Evolutionary conservation across 176 grass and related monocot species (phyloP).

Genomic region (Carex kokanica): DNA sequence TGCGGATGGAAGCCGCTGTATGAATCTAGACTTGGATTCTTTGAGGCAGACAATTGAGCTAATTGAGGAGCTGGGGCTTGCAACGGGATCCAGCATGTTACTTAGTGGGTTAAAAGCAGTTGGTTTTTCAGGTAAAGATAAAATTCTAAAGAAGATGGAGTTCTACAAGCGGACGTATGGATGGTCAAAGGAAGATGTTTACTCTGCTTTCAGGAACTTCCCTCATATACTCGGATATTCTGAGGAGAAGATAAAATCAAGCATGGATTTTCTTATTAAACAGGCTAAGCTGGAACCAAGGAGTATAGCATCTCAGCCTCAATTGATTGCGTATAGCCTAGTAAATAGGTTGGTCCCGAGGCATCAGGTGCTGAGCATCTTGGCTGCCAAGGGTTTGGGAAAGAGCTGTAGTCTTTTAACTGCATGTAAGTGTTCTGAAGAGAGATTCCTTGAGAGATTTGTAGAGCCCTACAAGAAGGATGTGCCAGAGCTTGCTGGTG

Average conservation of each 20-base stretch:
- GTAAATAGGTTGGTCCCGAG: background rate
- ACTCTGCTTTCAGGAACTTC: background rate
- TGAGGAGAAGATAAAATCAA: background rate
- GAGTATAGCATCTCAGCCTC: background rate
- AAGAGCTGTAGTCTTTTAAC: background rate
- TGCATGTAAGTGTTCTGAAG: background rate
- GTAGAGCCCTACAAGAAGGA: background rate
- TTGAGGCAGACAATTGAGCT: background rate
- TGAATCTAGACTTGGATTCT: background rate
- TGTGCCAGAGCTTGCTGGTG: background rate
- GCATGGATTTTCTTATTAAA: conserved; percentile 13
- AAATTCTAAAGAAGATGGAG: background rate
- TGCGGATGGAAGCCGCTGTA: background rate
- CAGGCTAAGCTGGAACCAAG: background rate
- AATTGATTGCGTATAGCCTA: background rate
- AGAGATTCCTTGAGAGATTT: background rate
- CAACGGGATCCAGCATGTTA: background rate
- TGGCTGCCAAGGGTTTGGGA: background rate
- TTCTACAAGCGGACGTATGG: background rate
- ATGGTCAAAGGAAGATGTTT: conserved; percentile 9
- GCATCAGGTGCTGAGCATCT: conserved; percentile 13
- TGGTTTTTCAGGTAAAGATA: background rate
- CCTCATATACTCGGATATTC: background rate
- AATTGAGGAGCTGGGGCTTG: conserved; percentile 9
- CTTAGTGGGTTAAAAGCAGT: background rate